Evolutionary conservation across 2,329 filamentous ascomycete species (phyloP), one percentile per base, ranked within the genome.

Genomic region (Beauveria medogensis): DNA sequence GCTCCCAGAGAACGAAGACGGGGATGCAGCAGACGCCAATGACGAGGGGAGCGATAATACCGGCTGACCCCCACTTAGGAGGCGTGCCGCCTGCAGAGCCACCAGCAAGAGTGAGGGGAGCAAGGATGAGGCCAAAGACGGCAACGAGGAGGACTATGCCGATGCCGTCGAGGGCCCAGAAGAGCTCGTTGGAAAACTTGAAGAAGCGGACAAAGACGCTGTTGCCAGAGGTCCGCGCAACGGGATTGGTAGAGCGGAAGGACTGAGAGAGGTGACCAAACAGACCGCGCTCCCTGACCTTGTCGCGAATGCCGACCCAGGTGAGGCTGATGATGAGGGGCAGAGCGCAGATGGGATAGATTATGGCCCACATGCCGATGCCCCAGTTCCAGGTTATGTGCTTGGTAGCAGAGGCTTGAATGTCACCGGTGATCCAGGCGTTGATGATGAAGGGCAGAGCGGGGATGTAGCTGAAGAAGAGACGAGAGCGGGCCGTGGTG

Each of bases 381-480:
- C 84, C 85, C 84, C 84, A 87, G 62, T 77, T 72, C 85, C 85
- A 88, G 8, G 72, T 77, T 0, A 80, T 82, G 16, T 63, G 65
- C 0, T 61, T 66, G 1, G 86, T 70, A 2, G 86, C 81, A 0
- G 78, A 73, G 3, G 67, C 62, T 3, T 81, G 75, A 48, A 88
- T 72, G 65, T 86, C 76, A 28, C 85, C 85, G 64, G 80, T 82
- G 4, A 86, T 78, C 85, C 85, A 88, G 1, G 85, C 84, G 71
- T 87, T 87, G 71, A 85, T 81, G 65, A 87, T 74, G 71, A 84
- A 86, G 1, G 84, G 83, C 6, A 77, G 67, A 1, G 81, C 80
- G 2, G 84, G 83, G 63, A 88, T 77, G 67, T 86, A 88, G 53
- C 82, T 85, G 74, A 87, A 88, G 65, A 88, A 75, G 9, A 88